Evolutionary conservation across 306 rosid genomes (phyloP).

Genomic region (Phaseolus lunatus): DNA sequence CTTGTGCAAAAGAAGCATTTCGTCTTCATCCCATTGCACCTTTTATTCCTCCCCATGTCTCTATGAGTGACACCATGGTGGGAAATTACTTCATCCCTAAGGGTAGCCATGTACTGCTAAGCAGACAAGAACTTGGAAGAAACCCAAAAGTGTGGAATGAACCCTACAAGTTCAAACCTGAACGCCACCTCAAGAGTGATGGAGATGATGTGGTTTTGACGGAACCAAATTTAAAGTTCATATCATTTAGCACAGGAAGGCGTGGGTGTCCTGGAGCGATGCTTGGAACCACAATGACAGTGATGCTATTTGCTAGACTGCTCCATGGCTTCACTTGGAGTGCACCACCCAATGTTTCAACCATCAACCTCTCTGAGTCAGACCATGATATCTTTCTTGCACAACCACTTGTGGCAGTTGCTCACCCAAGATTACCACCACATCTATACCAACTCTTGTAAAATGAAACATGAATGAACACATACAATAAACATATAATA

Average conservation of each 20-base stretch:
- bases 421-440: slow-evolving; percentile 33
- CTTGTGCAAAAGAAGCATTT: slow-evolving; percentile 48
- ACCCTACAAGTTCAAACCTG: slow-evolving; percentile 49
- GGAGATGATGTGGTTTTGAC: neutral
- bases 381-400: neutral
- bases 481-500: too few relatives aligned
- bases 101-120: slow-evolving; percentile 52
- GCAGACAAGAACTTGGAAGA: slow-evolving; percentile 49
- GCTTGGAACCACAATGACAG: slow-evolving; percentile 48
- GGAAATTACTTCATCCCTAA: slow-evolving; percentile 56
- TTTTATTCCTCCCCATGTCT: neutral
- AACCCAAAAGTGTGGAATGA: slow-evolving; percentile 56
- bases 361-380: slow-evolving; percentile 22
- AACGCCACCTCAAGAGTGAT: slow-evolving; percentile 40
- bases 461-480: too few relatives aligned
- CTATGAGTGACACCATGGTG: slow-evolving; percentile 38
- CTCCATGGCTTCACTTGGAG: slow-evolving; percentile 59
- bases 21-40: neutral
- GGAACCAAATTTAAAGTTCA: slow-evolving; percentile 40
- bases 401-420: slow-evolving; percentile 23
- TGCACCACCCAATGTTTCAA: slow-evolving; percentile 26
- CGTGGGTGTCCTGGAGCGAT: slow-evolving; percentile 47
- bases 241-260: slow-evolving; percentile 53
- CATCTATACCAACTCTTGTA: too few relatives aligned
- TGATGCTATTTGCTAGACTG: slow-evolving; percentile 57